Conservation (phyloP, 257 asterid species). For the Capsicum baccatum region DNA sequence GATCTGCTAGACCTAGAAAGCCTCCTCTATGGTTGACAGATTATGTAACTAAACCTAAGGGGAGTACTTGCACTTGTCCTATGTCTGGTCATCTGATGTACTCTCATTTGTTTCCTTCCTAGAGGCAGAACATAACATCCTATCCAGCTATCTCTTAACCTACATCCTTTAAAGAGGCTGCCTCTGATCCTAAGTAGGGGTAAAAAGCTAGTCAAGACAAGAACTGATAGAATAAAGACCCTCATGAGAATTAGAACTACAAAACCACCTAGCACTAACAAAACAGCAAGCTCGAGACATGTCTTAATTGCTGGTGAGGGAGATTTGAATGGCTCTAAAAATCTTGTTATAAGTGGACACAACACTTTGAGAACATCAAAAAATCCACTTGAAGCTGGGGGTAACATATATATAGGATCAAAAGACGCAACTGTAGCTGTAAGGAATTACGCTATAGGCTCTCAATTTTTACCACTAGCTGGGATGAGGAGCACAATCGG, state of each 20-base stretch:
- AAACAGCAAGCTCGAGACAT: slow-evolving; percentile 21
- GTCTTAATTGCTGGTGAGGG: slow-evolving; percentile 4
- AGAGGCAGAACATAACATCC: too few relatives aligned
- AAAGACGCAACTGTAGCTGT: neutral
- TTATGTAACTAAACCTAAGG: too few relatives aligned
- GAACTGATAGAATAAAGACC: neutral
- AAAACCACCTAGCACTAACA: slow-evolving; percentile 16
- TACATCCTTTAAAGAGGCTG: too few relatives aligned
- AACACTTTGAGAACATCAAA: neutral
- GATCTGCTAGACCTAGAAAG: too few relatives aligned
- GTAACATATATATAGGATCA: neutral
- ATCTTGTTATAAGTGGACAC: neutral
- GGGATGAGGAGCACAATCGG: slow-evolving; percentile 3
- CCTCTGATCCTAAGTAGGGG: neutral
- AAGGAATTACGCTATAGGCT: neutral
- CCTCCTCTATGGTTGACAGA: too few relatives aligned
- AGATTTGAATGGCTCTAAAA: neutral
- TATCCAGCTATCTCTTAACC: too few relatives aligned
- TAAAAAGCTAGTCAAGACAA: slow-evolving; percentile 14
- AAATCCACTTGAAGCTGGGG: slow-evolving; percentile 23
- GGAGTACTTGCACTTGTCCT: too few relatives aligned
- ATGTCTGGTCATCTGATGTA: too few relatives aligned
- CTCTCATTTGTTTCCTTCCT: too few relatives aligned
- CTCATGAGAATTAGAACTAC: slow-evolving; percentile 20
- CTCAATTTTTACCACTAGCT: slow-evolving; percentile 17